Conservation (phyloP, 371 early-diverging fungal species). For the Entomophthora muscae region DNA sequence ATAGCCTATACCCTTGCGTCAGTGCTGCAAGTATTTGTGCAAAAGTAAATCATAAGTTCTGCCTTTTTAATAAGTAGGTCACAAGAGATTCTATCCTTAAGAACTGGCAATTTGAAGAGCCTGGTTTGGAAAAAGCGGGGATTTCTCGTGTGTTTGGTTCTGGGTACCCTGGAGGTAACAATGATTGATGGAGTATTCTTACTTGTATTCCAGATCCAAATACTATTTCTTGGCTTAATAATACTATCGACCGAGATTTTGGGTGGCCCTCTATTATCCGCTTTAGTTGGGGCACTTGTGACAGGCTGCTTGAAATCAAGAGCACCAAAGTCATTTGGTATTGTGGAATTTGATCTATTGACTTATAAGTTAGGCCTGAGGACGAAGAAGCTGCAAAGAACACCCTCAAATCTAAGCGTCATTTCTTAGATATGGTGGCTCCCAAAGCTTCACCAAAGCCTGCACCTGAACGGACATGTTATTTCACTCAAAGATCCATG, state of each 20-base stretch:
- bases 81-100: constrained; percentile 73
- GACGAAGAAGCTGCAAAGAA: neutral
- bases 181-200: neutral
- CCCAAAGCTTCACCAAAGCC: neutral
- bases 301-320: constrained; percentile 35
- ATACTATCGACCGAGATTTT: constrained; percentile 67
- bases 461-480: neutral
- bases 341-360: neutral
- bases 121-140: constrained; percentile 16
- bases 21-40: constrained; percentile 98
- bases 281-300: constrained; percentile 92
- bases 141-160: constrained; percentile 64
- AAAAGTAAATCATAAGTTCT: constrained; percentile 32
- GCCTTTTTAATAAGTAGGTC: constrained; percentile 22
- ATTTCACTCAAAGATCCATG: neutral
- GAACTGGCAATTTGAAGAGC: constrained; percentile 69
- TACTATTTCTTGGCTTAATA: constrained; percentile 77
- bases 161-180: constrained; percentile 83
- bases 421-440: neutral
- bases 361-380: neutral
- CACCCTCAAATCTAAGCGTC: neutral
- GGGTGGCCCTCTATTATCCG: constrained; percentile 87
- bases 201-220: constrained; percentile 57
- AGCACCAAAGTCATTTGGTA: constrained; percentile 10
- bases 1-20: constrained; percentile 90